Evolutionary conservation across 1,139 yeast genomes (phyloP).

Genomic region (Waltiozyma sp.): DNA sequence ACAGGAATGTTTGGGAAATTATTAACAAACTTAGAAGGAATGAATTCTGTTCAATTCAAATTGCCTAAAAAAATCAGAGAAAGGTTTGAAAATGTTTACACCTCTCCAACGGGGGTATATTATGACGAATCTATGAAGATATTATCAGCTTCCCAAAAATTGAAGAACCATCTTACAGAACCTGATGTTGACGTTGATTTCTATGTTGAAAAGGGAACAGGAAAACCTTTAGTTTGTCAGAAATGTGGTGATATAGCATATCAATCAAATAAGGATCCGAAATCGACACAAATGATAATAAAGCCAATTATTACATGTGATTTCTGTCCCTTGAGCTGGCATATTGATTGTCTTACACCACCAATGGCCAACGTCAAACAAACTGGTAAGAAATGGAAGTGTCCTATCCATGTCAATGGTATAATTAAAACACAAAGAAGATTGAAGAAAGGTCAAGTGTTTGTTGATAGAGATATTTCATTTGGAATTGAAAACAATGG

Average conservation of each 20-base stretch:
- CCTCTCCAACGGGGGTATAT: constrained; percentile 65
- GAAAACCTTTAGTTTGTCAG: constrained; percentile 29
- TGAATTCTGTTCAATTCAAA: constrained; percentile 64
- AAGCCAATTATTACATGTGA: constrained; percentile 66
- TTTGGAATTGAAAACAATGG: constrained; percentile 59
- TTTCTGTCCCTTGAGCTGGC: constrained; percentile 83
- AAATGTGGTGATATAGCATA: constrained; percentile 65
- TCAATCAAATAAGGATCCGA: constrained; percentile 21
- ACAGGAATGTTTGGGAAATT: constrained; percentile 48
- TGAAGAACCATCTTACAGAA: constrained; percentile 32
- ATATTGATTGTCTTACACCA: constrained; percentile 74
- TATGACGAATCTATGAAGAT: constrained; percentile 26
- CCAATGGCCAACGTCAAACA: constrained; percentile 71
- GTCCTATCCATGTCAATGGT: constrained; percentile 77
- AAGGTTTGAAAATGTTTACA: constrained; percentile 60
- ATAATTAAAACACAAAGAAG: constrained; percentile 26
- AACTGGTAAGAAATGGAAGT: constrained; percentile 79
- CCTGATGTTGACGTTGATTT: constrained; percentile 42
- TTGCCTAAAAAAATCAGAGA: constrained; percentile 64
- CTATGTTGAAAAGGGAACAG: constrained; percentile 44
- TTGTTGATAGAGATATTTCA: constrained; percentile 43
- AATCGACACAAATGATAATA: constrained; percentile 15
- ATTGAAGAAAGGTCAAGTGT: constrained; percentile 42
- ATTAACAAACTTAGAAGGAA: constrained; percentile 41
- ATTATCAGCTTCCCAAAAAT: constrained; percentile 34